Conservation (phyloP, 2,329 filamentous ascomycete species). For the Colletotrichum plurivorum region DNA sequence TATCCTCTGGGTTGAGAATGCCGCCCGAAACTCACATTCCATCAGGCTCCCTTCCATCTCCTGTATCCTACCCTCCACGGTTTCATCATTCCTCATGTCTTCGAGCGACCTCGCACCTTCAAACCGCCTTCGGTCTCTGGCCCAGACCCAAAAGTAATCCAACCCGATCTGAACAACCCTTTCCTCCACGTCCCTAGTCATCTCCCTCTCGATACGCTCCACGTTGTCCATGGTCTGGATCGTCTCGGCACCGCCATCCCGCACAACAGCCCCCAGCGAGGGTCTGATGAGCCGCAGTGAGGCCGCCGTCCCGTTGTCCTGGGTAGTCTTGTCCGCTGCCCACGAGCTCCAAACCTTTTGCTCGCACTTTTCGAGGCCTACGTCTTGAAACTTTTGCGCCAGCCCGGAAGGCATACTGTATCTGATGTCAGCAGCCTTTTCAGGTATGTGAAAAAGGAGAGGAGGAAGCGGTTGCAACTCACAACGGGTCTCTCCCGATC, state of each 20-base stretch:
- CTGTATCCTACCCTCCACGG: too few species aligned
- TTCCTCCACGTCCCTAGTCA: constrained; percentile 14
- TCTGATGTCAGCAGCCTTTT: background rate
- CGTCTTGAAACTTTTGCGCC: constrained; percentile 13
- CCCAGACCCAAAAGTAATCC: constrained; percentile 27
- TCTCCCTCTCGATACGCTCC: constrained; percentile 13
- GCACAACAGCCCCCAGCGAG: constrained; percentile 12
- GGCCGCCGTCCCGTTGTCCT: background rate
- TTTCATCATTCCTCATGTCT: too few species aligned
- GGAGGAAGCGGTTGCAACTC: background rate
- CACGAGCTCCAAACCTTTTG: constrained; percentile 29
- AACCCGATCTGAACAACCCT: constrained; percentile 18
- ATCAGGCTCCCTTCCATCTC: too few species aligned
- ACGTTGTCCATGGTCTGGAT: constrained; percentile 26
- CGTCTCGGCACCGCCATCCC: constrained; percentile 26
- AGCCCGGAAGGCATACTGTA: constrained; percentile 25
- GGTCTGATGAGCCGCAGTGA: constrained; percentile 6
- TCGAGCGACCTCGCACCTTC: too few species aligned
- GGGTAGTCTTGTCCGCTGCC: constrained; percentile 25
- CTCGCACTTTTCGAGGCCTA: constrained; percentile 16
- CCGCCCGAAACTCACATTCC: too few species aligned
- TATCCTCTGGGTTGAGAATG: too few species aligned
- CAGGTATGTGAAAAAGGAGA: background rate
- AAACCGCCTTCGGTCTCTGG: background rate
- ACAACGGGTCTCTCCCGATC: constrained; percentile 23